Base-by-base conservation (phyloP, 495 filamentous ascomycete species). In the Podospora comata region DNA sequence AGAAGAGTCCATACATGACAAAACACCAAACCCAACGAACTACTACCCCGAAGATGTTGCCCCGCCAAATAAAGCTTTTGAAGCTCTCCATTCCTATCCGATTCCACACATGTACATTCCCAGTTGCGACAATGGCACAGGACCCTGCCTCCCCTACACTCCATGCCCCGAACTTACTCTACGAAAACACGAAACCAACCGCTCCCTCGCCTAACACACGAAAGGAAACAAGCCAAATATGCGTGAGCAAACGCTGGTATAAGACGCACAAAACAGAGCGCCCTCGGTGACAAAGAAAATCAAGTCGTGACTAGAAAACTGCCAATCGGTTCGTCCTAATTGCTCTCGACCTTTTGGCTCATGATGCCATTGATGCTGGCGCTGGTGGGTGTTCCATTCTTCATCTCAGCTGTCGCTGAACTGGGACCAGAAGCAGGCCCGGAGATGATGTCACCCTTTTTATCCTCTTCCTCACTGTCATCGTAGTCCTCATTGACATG, bases 401-500 rank as follows among this genome's bases (percentile, higher is more conserved):
- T 84, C 72, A 81, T 72, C 9, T 84, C 82, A n/a, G 77, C 69
- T 20, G 75, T 65, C 11, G 77, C 65, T 16, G 77, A 70, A 23
- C 62, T 69, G 2, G 77, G 67, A 11, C 73, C 72, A 4, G 77
- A 74, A 2, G 72, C 57, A 26, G 74, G 60, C 0, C 72, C 80
- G 0, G 80, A 78, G 28, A 72, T 65, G 66, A 79, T 72, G 13
- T 80, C 82, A 3, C 80, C 80, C 67, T 86, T 88, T 74, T 89
- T 87, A 79, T 96, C 93, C 61, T 96, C 90, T 69, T 96, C 94
- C 32, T 92, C 92, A 71, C 96, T 93, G 77, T 97, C 94, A 71
- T 89, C 86, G 69, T 99, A 97, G 68, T 97, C 89, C 77, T 99
- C 94, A 75, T 99, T 95, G 57, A 98, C 90, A 26, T 98, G 95